Evolutionary conservation across 129 eudicot genomes (phyloP).

Genomic region (Heracleum sosnowskyi): DNA sequence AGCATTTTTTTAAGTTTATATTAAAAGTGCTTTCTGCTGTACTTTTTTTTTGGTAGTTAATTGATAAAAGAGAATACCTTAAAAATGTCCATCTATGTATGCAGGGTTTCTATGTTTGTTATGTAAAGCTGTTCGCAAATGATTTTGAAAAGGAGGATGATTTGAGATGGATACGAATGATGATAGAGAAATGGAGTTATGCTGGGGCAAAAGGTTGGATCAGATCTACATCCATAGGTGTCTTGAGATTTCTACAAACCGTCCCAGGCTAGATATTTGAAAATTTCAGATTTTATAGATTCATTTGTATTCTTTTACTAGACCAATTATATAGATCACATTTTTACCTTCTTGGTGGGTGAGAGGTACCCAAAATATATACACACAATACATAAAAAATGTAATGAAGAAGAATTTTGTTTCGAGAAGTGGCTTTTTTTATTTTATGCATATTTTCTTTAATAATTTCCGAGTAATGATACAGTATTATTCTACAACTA

Average conservation of each 20-base stretch:
- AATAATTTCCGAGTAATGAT: neutral
- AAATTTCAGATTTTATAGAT: neutral
- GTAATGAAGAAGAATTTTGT: slow-evolving; percentile 3
- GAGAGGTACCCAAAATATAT: neutral
- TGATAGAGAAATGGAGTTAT: neutral
- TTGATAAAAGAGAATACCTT: neutral
- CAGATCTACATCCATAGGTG: neutral
- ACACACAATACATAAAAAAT: neutral
- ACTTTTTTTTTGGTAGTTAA: neutral
- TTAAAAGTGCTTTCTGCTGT: neutral
- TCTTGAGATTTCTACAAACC: neutral
- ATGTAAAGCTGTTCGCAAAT: neutral
- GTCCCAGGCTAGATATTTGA: neutral
- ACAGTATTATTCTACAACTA: neutral
- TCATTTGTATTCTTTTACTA: slow-evolving; percentile 5
- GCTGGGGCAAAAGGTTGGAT: neutral
- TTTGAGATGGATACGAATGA: neutral
- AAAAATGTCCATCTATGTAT: neutral
- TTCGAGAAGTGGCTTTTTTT: neutral
- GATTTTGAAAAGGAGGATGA: neutral
- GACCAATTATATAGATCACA: neutral
- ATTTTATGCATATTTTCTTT: neutral
- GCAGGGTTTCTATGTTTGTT: neutral
- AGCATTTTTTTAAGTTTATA: neutral
- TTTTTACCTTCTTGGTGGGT: neutral